phyloP scores from a whole-genome alignment of 202 grass and related monocot species.

The Eragrostis tef region DNA sequence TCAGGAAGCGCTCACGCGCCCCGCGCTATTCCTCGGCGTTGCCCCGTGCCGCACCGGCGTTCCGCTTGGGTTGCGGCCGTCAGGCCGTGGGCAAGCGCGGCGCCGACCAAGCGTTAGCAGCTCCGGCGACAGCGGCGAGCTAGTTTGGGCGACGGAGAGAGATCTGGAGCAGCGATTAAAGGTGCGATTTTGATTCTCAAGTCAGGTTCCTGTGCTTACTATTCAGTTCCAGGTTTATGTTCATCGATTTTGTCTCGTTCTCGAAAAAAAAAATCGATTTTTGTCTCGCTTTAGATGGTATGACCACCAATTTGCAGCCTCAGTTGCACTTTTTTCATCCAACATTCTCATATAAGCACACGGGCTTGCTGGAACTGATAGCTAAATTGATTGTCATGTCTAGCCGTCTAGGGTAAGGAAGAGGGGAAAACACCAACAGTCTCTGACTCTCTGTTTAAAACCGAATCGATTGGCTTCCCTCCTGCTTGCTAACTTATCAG shows the following conservation, averaged over 20 bases:
- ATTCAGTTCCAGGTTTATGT: not conserved
- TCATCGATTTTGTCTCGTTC: not conserved
- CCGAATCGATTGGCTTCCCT: not conserved
- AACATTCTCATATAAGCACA: too few relatives aligned
- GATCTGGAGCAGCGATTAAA: not conserved
- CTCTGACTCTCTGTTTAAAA: not conserved
- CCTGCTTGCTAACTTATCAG: not conserved
- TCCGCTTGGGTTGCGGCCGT: too few relatives aligned
- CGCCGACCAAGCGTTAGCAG: too few relatives aligned
- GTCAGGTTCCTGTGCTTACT: not conserved
- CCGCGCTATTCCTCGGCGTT: not conserved
- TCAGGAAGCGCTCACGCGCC: too few relatives aligned
- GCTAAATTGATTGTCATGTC: not conserved
- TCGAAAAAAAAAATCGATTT: too few relatives aligned
- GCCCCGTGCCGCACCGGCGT: not conserved
- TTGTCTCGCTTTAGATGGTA: not conserved
- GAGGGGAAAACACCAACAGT: not conserved
- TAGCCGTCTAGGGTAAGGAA: not conserved
- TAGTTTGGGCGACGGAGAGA: not conserved
- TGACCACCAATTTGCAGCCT: not conserved
- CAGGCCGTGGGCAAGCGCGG: not conserved
- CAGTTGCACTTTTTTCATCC: not conserved
- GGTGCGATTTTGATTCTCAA: not conserved
- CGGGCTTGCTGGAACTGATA: too few relatives aligned
- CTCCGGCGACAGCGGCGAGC: not conserved